These are phyloP conservation scores for Fusarium sp. DNA, from an alignment of 2,329 filamentous ascomycete species.

Conservation along the genomic window DNA sequence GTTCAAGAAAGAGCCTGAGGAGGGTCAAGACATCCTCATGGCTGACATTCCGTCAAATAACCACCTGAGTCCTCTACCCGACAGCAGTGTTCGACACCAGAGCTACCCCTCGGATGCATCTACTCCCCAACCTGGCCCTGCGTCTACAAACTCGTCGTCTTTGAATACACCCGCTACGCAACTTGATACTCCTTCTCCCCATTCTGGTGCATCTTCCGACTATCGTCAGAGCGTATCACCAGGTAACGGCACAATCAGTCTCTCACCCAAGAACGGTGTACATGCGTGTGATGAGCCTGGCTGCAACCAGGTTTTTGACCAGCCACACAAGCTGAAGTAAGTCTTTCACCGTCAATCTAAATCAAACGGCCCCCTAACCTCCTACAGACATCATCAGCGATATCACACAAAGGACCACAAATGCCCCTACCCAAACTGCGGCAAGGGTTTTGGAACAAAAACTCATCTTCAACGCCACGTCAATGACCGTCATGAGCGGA, in stretches of 20 bases:
- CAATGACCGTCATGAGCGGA: conserved; percentile 69
- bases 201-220: conserved; percentile 49
- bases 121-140: conserved; percentile 52
- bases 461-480: conserved; percentile 69
- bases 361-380: neutral
- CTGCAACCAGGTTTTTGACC: conserved; percentile 59
- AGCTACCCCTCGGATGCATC: conserved; percentile 54
- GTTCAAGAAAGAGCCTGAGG: conserved; percentile 31
- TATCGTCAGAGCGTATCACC: conserved; percentile 52
- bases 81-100: conserved; percentile 42
- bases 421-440: conserved; percentile 61
- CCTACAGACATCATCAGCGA: conserved; percentile 64
- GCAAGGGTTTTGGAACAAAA: conserved; percentile 67
- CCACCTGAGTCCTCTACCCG: conserved; percentile 40
- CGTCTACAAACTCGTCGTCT: conserved; percentile 53
- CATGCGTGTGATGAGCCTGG: conserved; percentile 51
- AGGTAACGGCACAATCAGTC: conserved; percentile 35
- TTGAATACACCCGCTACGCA: conserved; percentile 60
- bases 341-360: conserved; percentile 22
- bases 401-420: conserved; percentile 70
- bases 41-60: conserved; percentile 40
- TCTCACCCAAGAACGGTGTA: conserved; percentile 45
- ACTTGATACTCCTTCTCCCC: conserved; percentile 54
- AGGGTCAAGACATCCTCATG: conserved; percentile 39
- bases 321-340: conserved; percentile 68